These are phyloP conservation scores for Naegleria gruberi DNA, from an alignment of 208 protist genomes.

Conservation along the genomic window DNA sequence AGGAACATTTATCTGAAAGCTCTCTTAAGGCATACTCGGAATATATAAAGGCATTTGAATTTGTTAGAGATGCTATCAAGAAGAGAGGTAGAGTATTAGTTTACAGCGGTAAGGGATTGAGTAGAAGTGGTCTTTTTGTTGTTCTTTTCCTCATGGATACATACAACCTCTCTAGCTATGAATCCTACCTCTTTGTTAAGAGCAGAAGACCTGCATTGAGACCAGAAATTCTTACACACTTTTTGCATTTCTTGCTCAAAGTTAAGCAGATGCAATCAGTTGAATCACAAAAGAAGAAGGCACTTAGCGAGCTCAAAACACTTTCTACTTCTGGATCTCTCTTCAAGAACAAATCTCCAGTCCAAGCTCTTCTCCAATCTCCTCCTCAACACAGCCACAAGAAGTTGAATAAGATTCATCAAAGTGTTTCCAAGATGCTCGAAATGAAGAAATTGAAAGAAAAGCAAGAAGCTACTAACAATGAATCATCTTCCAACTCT, in stretches of 20 bases:
- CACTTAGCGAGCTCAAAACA: neutral
- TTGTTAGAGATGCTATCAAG: conserved; percentile 10
- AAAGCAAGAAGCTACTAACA: neutral
- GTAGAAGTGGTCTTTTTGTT: conserved; percentile 17
- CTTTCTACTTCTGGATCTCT: neutral
- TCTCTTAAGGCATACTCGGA: neutral
- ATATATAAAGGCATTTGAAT: conserved; percentile 9
- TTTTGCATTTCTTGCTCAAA: neutral
- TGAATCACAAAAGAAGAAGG: neutral
- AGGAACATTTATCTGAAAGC: neutral
- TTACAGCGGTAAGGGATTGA: conserved; percentile 18
- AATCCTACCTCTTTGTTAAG: conserved; percentile 10
- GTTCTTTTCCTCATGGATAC: neutral
- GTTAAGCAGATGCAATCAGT: neutral
- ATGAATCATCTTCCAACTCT: neutral
- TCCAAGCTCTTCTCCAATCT: neutral
- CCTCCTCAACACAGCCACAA: neutral
- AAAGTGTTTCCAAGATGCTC: neutral
- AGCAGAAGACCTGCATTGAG: neutral
- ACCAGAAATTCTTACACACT: conserved; percentile 7
- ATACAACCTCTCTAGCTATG: conserved; percentile 17
- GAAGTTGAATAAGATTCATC: neutral
- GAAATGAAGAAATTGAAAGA: neutral
- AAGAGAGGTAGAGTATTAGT: conserved; percentile 14
- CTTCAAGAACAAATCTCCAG: neutral